Evolutionary conservation across 768 basidiomycete species (phyloP).

Genomic region (Mycena belliarum): DNA sequence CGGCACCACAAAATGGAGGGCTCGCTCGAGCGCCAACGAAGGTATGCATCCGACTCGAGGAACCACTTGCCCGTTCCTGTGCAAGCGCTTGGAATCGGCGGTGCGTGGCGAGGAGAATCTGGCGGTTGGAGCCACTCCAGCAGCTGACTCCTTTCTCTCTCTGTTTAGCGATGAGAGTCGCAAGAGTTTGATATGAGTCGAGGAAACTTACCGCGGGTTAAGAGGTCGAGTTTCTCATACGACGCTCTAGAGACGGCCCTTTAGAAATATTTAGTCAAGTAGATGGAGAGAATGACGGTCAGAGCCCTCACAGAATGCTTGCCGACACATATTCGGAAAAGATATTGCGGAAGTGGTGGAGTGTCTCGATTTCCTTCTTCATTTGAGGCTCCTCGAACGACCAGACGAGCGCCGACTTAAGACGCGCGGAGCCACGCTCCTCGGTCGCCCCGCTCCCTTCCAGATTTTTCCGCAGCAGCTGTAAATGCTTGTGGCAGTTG

Average conservation of each 20-base stretch:
- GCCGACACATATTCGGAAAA: slow-evolving; percentile 3
- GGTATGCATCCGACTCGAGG: slow-evolving; percentile 6
- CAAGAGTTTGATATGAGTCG: too few relatives aligned
- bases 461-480: not conserved
- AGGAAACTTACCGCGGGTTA: not conserved
- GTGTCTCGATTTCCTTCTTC: slow-evolving; percentile 5
- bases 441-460: not conserved
- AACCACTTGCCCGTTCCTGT: slow-evolving; percentile 17
- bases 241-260: slow-evolving; percentile 1
- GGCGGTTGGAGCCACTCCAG: slow-evolving; percentile 10
- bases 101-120: not conserved
- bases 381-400: slow-evolving; percentile 1
- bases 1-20: slow-evolving; percentile 15
- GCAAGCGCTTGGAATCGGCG: slow-evolving; percentile 2
- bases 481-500: not conserved
- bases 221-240: not conserved
- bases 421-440: not conserved
- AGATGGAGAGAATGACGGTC: not conserved
- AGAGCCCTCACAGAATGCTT: not conserved
- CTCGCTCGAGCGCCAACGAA: slow-evolving; percentile 1
- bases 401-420: slow-evolving; percentile 1
- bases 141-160: slow-evolving; percentile 3
- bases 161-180: not conserved
- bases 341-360: slow-evolving; percentile 4
- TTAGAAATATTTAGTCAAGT: not conserved